Evolutionary conservation across 176 grass and related monocot genomes (phyloP).

Genomic region (Oryza brachyantha): DNA sequence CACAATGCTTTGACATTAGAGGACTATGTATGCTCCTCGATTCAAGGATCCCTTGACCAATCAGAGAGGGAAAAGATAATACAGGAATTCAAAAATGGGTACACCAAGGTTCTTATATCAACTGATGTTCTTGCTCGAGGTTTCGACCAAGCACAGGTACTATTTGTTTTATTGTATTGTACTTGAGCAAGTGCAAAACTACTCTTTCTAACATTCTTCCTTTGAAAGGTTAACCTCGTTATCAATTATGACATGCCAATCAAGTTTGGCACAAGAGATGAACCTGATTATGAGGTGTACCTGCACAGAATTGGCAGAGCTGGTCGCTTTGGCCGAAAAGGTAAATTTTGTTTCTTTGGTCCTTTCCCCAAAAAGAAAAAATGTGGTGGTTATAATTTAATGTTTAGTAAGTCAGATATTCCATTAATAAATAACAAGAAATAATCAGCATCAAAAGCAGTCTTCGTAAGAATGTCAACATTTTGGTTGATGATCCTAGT

Average conservation of each 20-base stretch:
- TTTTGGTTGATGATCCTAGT: neutral
- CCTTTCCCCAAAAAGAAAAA: neutral
- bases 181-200: neutral
- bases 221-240: slow-evolving; percentile 83
- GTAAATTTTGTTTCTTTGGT: slow-evolving; percentile 31
- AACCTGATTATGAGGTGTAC: slow-evolving; percentile 93
- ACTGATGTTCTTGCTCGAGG: slow-evolving; percentile 87
- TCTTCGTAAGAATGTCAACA: neutral
- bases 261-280: slow-evolving; percentile 55
- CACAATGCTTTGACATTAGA: slow-evolving; percentile 68
- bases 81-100: slow-evolving; percentile 90
- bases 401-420: neutral
- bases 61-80: slow-evolving; percentile 80
- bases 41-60: slow-evolving; percentile 91
- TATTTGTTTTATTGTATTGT: neutral
- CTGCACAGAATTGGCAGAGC: slow-evolving; percentile 96
- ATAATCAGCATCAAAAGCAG: neutral
- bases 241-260: slow-evolving; percentile 94
- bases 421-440: neutral
- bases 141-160: slow-evolving; percentile 97
- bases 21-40: slow-evolving; percentile 85
- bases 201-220: neutral
- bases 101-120: slow-evolving; percentile 89
- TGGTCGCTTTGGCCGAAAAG: slow-evolving; percentile 91
- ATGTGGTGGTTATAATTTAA: neutral